phyloP scores from a whole-genome alignment of 2,329 filamentous ascomycete species.

The Arthrobotrys pseudoclavata region DNA sequence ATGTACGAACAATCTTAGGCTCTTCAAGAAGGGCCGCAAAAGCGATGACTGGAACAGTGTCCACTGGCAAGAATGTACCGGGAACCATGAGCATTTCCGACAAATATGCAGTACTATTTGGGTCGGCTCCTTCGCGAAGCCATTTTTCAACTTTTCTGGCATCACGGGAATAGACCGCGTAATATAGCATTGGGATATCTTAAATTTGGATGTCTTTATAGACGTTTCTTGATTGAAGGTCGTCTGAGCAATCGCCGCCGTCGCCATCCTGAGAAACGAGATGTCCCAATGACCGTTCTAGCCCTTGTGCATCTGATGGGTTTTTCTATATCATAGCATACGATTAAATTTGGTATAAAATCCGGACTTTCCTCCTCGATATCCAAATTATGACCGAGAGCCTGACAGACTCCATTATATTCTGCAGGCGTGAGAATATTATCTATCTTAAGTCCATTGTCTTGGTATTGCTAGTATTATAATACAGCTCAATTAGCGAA shows the following conservation, averaged over 20 bases:
- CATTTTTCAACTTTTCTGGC: slow-evolving; percentile 16
- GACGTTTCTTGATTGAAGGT: background rate
- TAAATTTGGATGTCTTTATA: slow-evolving; percentile 1
- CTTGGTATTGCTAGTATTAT: too few relatives aligned
- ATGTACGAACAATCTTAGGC: background rate
- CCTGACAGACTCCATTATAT: too few relatives aligned
- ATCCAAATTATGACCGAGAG: too few relatives aligned
- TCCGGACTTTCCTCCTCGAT: too few relatives aligned
- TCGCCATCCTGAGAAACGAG: background rate
- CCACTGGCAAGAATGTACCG: background rate
- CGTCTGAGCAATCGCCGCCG: too few relatives aligned
- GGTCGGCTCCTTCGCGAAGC: slow-evolving; percentile 3
- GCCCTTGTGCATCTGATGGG: too few relatives aligned
- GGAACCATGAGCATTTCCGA: background rate
- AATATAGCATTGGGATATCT: background rate
- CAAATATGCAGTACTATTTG: background rate
- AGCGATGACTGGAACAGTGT: background rate
- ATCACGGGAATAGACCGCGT: slow-evolving; percentile 3
- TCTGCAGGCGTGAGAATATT: too few relatives aligned
- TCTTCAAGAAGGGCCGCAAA: slow-evolving; percentile 10
- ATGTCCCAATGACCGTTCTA: too few relatives aligned
- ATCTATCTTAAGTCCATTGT: too few relatives aligned
- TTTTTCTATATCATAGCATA: too few relatives aligned
- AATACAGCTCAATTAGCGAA: too few relatives aligned
- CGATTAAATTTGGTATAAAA: too few relatives aligned